Percentiles rank a stretch among this genome's conserved stretches.
Conservation (phyloP, 768 basidiomycete genomes). For the Daedaleopsis sinensis region DNA sequence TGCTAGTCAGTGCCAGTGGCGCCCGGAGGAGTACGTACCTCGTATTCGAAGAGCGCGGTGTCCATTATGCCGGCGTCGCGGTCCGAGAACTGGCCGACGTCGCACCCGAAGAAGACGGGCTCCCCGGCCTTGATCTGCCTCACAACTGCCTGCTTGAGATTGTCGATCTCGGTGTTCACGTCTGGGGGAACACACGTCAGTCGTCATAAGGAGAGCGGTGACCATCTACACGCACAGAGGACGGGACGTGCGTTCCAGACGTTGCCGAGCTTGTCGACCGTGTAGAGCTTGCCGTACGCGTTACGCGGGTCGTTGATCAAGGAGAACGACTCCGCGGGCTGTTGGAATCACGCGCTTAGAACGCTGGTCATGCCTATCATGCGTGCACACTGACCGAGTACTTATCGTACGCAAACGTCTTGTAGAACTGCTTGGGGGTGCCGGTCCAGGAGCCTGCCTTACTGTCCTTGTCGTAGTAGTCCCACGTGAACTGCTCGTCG, state of each 20-base stretch:
- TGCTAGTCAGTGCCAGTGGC: background rate
- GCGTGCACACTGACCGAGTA: constrained; percentile 27
- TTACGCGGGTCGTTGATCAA: constrained; percentile 96
- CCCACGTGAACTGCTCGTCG: constrained; percentile 77
- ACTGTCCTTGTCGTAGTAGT: constrained; percentile 82
- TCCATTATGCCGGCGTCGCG: constrained; percentile 82
- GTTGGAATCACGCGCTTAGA: background rate
- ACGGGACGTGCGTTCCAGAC: constrained; percentile 87
- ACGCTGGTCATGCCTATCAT: background rate
- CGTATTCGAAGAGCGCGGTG: constrained; percentile 77
- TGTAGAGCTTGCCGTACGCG: constrained; percentile 78
- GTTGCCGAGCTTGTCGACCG: constrained; percentile 92
- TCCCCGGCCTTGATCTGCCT: constrained; percentile 86
- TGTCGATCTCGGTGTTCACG: constrained; percentile 84
- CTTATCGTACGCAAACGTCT: constrained; percentile 36
- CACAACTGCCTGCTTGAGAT: constrained; percentile 81
- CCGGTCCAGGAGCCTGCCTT: constrained; percentile 78
- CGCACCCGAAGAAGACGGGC: constrained; percentile 96
- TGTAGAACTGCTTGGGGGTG: constrained; percentile 81
- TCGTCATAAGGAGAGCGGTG: background rate
- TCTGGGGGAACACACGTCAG: constrained; percentile 40
- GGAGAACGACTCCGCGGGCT: constrained; percentile 83
- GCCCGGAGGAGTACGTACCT: constrained; percentile 44
- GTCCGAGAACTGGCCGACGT: constrained; percentile 88
- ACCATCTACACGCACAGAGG: constrained; percentile 58